Conservation (phyloP, 176 grass and related monocot genomes). For the Musa troglodytarum region DNA sequence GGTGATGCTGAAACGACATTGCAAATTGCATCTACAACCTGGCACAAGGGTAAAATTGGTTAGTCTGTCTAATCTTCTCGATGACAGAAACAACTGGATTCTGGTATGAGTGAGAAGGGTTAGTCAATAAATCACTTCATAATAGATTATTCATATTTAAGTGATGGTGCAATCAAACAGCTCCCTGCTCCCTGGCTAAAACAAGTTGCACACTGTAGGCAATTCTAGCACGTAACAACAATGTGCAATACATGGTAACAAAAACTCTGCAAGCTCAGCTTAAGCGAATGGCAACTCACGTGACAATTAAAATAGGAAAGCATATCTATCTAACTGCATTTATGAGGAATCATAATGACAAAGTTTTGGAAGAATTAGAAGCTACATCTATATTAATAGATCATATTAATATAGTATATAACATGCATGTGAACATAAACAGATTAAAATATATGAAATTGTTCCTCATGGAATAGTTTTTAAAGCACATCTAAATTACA, state of each 20-base stretch:
- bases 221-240: too few relatives aligned
- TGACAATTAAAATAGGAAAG: too few relatives aligned
- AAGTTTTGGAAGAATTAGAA: too few relatives aligned
- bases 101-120: neutral
- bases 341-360: too few relatives aligned
- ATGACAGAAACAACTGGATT: neutral
- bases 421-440: neutral
- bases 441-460: neutral
- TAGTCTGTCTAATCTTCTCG: neutral
- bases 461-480: neutral
- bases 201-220: too few relatives aligned
- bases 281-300: too few relatives aligned
- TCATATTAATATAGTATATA: neutral
- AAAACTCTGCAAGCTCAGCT: too few relatives aligned
- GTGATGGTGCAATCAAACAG: too few relatives aligned
- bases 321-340: too few relatives aligned
- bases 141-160: neutral
- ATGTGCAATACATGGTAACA: too few relatives aligned
- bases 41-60: conserved; percentile 1
- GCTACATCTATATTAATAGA: too few relatives aligned
- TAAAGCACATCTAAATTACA: neutral
- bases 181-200: too few relatives aligned
- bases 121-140: neutral
- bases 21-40: conserved; percentile 98
- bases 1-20: conserved; percentile 96